Evolutionary conservation across 1,284 basidiomycete species (phyloP).

Genomic region (Tilletia indica): DNA sequence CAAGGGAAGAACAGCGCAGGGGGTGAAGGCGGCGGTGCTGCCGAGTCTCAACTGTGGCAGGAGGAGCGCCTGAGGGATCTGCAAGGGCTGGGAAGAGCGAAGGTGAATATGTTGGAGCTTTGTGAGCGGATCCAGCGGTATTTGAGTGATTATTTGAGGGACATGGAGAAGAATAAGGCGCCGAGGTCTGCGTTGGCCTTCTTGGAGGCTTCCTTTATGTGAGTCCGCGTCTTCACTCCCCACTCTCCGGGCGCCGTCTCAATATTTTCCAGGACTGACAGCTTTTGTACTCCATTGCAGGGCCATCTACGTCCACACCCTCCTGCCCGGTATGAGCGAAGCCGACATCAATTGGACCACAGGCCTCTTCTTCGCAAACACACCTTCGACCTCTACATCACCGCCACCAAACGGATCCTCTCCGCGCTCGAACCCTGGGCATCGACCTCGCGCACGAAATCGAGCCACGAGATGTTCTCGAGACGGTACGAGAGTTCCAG

Average conservation of each 20-base stretch:
- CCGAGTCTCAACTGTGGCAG: neutral
- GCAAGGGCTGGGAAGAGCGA: neutral
- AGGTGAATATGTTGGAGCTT: slow-evolving; percentile 7
- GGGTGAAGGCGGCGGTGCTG: neutral
- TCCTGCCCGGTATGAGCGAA: neutral
- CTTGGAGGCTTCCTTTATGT: slow-evolving; percentile 14
- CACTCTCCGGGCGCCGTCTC: neutral
- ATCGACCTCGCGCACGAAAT: neutral
- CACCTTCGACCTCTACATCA: slow-evolving; percentile 1
- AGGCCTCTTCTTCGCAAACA: slow-evolving; percentile 3
- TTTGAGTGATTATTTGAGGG: slow-evolving; percentile 5
- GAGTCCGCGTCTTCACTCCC: neutral
- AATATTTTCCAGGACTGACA: neutral
- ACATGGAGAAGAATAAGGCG: slow-evolving; percentile 14
- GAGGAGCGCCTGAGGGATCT: neutral
- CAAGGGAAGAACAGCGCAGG: neutral
- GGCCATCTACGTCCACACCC: slow-evolving; percentile 10
- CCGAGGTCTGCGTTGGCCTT: neutral
- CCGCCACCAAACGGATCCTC: neutral
- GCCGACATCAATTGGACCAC: slow-evolving; percentile 17
- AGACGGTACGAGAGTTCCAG: neutral
- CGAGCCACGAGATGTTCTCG: slow-evolving; percentile 11
- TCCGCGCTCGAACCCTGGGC: slow-evolving; percentile 12
- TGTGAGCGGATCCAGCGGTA: slow-evolving; percentile 15
- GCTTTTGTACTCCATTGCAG: neutral